phyloP scores from a whole-genome alignment of 768 basidiomycete species.

The Imleria badia region DNA sequence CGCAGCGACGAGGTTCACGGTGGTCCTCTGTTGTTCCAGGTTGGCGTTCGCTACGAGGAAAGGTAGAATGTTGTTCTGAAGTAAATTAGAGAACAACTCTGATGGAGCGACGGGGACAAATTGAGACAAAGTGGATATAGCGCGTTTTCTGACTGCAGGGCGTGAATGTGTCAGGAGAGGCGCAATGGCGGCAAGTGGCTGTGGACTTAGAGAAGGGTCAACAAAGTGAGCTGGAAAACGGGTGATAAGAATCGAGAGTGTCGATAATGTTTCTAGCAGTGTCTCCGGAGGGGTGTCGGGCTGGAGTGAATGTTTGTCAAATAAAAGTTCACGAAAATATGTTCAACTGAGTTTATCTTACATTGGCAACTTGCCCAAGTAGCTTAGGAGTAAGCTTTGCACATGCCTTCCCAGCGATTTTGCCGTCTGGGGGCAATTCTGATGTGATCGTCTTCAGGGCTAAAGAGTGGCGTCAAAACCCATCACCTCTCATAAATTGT shows the following conservation, averaged over 20 bases:
- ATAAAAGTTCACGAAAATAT: too few relatives aligned
- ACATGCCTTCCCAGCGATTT: conserved; percentile 76
- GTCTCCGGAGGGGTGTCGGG: conserved; percentile 74
- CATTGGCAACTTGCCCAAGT: conserved; percentile 75
- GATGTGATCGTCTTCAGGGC: conserved; percentile 94
- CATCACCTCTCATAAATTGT: neutral
- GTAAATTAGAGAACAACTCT: conserved; percentile 58
- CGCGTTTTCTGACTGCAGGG: conserved; percentile 89
- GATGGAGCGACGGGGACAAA: conserved; percentile 74
- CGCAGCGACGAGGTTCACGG: conserved; percentile 76
- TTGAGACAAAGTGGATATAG: conserved; percentile 82
- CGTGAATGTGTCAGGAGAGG: conserved; percentile 74
- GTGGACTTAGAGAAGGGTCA: conserved; percentile 48
- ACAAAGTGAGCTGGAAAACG: conserved; percentile 76
- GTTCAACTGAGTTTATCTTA: conserved; percentile 32
- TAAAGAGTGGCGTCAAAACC: conserved; percentile 31
- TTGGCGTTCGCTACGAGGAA: conserved; percentile 51
- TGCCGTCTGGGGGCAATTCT: conserved; percentile 82
- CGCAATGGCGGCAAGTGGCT: conserved; percentile 65
- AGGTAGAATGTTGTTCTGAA: conserved; percentile 59
- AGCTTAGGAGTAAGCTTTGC: conserved; percentile 83
- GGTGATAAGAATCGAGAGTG: conserved; percentile 84
- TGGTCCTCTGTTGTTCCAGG: conserved; percentile 73
- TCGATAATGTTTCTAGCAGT: conserved; percentile 78
- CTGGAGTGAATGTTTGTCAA: conserved; percentile 34